Percentiles rank a stretch among this genome's conserved stretches.
phyloP scores from a whole-genome alignment of 169 alveolate species.

The Neospora caninum region DNA sequence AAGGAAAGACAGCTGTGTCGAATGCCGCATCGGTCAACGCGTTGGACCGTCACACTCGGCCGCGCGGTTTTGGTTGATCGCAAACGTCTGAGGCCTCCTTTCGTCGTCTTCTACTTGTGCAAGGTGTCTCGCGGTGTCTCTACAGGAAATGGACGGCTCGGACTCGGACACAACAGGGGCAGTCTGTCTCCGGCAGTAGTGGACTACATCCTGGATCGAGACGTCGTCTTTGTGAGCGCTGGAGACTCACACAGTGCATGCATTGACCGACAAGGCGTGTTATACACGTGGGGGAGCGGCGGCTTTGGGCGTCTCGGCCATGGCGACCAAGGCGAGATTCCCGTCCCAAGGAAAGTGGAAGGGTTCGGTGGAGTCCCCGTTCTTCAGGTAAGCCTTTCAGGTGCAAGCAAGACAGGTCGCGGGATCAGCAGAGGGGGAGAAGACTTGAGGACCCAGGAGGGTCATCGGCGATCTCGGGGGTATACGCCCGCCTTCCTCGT shows the following conservation, averaged over 20 bases:
- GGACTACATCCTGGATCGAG: conserved; percentile 55
- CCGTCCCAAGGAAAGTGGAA: conserved; percentile 43
- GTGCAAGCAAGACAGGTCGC: no score
- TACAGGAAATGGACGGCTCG: conserved; percentile 83
- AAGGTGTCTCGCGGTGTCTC: not conserved
- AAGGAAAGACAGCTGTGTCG: no score
- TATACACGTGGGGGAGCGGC: conserved; percentile 90
- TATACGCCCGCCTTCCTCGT: no score
- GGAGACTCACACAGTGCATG: conserved; percentile 90
- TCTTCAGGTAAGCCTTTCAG: conserved; percentile 49
- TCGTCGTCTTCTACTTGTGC: no score
- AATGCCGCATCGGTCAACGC: no score
- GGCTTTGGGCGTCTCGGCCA: conserved; percentile 86
- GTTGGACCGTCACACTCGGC: no score
- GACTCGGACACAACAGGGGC: conserved; percentile 80
- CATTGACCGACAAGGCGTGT: conserved; percentile 81
- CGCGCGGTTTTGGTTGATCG: no score
- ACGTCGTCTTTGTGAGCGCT: conserved; percentile 78
- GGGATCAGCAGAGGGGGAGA: no score
- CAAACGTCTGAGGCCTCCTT: no score
- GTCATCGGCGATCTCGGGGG: no score
- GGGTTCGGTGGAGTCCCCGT: conserved; percentile 52
- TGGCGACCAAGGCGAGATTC: conserved; percentile 58
- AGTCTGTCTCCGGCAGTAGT: conserved; percentile 71
- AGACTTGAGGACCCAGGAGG: no score